These are phyloP conservation scores for Conidiobolus incongruus DNA, from an alignment of 371 early-diverging fungal species.

Conservation along the genomic window DNA sequence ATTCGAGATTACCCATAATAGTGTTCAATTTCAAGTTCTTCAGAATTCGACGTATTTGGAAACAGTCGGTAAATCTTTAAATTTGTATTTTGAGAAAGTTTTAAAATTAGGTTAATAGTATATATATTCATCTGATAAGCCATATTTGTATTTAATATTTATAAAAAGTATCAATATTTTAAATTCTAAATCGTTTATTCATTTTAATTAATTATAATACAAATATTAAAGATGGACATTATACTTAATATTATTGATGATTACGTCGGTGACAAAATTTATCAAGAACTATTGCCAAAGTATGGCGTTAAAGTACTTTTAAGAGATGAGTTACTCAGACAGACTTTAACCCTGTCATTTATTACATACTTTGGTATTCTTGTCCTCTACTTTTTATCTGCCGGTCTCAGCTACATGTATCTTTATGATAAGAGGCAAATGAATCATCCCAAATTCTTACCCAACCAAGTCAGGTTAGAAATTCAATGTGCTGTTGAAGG, in stretches of 20 bases:
- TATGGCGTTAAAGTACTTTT: slow-evolving; percentile 8
- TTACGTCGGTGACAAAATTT: slow-evolving; percentile 12
- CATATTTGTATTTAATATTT: no score
- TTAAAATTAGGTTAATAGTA: no score
- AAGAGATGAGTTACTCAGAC: slow-evolving; percentile 41
- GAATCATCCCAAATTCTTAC: slow-evolving; percentile 80
- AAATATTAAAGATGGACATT: no score
- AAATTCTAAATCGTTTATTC: no score
- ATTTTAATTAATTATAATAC: no score
- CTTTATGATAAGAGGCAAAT: slow-evolving; percentile 70
- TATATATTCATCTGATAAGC: no score
- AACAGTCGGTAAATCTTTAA: no score
- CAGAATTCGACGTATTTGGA: no score
- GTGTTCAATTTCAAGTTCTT: no score
- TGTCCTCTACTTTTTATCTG: slow-evolving; percentile 59
- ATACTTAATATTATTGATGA: slow-evolving; percentile 17
- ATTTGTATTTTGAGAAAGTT: no score
- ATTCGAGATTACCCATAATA: no score
- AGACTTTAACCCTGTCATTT: slow-evolving; percentile 37
- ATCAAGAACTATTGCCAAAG: slow-evolving; percentile 1
- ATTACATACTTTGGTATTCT: slow-evolving; percentile 45
- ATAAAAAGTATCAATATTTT: no score
- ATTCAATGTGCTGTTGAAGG: slow-evolving; percentile 52
- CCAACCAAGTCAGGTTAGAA: slow-evolving; percentile 69
- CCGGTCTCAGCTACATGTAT: slow-evolving; percentile 47